phyloP scores from a whole-genome alignment of 345 rosid species.

The Carallia pectinifolia region DNA sequence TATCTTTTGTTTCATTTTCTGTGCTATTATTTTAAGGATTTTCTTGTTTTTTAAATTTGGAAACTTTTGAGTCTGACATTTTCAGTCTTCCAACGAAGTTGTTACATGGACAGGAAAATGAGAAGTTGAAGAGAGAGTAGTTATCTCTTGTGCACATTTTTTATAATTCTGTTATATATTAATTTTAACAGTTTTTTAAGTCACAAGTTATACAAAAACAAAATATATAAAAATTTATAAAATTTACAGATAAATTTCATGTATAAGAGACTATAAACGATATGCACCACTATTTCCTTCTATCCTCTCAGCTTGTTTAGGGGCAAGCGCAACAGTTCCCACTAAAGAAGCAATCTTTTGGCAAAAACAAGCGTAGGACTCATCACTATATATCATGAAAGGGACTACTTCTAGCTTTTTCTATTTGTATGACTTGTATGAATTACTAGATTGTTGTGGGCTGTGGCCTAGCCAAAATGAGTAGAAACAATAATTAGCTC shows the following conservation, averaged over 20 bases:
- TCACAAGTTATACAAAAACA: too few species aligned
- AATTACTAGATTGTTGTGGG: background rate
- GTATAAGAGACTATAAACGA: too few species aligned
- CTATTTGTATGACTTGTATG: background rate
- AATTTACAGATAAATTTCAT: too few species aligned
- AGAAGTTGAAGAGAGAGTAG: too few species aligned
- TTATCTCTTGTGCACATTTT: too few species aligned
- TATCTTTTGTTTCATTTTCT: background rate
- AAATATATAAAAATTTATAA: too few species aligned
- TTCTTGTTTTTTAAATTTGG: background rate
- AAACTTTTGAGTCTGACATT: constrained; percentile 6
- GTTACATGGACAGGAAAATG: too few species aligned
- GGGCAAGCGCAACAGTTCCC: background rate
- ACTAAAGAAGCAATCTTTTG: background rate
- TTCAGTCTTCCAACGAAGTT: background rate
- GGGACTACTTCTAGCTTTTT: constrained; percentile 23
- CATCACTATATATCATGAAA: constrained; percentile 24
- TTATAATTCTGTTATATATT: too few species aligned
- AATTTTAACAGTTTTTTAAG: too few species aligned
- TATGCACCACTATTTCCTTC: background rate
- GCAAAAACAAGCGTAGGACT: constrained; percentile 6
- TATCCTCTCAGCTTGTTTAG: background rate
- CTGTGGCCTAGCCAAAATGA: constrained; percentile 1
- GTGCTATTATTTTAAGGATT: background rate
- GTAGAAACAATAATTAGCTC: background rate